Conservation (phyloP, 805 yeast species). For the Candida verbasci region DNA sequence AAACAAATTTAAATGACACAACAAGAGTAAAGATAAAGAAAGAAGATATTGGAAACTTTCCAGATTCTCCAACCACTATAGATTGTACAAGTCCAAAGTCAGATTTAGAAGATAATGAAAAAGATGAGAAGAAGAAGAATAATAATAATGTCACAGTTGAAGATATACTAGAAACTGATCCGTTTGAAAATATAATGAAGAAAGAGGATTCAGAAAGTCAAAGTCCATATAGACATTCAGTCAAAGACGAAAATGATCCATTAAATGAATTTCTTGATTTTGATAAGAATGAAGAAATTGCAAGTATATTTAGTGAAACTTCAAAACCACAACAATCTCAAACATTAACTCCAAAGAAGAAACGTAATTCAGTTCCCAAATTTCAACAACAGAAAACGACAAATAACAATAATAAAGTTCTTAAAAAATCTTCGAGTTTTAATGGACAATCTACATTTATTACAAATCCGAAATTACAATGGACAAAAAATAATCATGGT, state of each 20-base stretch:
- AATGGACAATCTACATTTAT: conserved; percentile 8
- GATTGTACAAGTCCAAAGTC: conserved; percentile 6
- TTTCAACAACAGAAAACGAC: background rate
- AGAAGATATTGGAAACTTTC: background rate
- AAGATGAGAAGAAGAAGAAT: background rate
- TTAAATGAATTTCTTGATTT: conserved; percentile 12
- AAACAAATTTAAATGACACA: background rate
- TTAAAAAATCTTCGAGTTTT: conserved; percentile 12
- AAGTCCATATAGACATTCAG: no score
- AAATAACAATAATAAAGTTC: conserved; percentile 8
- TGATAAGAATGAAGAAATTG: conserved; percentile 5
- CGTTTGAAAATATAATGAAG: conserved; percentile 9
- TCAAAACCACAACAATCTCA: background rate
- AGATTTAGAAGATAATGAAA: background rate
- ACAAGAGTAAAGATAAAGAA: background rate
- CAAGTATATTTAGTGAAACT: background rate
- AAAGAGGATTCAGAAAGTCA: no score
- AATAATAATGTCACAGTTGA: conserved; percentile 11
- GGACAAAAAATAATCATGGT: conserved; percentile 5
- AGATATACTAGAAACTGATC: conserved; percentile 14
- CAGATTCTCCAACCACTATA: conserved; percentile 9
- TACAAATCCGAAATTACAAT: conserved; percentile 7
- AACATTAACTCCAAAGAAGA: conserved; percentile 6
- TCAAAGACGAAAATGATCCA: conserved; percentile 3
- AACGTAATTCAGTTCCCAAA: conserved; percentile 5